Percentiles rank a stretch among this genome's conserved stretches.
Conservation (phyloP, 345 rosid genomes). For the Ailanthus altissimus region DNA sequence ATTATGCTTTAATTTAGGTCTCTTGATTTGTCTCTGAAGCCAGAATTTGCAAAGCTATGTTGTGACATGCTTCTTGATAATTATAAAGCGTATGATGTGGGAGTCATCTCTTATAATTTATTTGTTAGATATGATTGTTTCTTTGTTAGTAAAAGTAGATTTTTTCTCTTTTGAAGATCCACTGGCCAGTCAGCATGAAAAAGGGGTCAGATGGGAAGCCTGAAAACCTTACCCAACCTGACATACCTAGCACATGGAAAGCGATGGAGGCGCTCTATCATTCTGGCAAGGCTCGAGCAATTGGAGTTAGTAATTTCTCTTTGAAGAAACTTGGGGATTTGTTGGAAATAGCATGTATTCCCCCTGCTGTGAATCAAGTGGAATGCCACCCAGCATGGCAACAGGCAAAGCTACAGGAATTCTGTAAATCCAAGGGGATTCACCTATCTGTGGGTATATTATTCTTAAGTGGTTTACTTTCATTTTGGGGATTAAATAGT, state of each 20-base stretch:
- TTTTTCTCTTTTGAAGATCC: constrained; percentile 41
- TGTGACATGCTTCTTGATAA: neutral
- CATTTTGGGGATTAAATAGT: neutral
- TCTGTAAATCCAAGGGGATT: constrained; percentile 61
- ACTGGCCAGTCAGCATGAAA: constrained; percentile 68
- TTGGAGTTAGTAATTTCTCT: constrained; percentile 57
- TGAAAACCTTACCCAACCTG: constrained; percentile 46
- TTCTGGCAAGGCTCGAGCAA: constrained; percentile 54
- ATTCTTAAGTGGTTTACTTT: neutral
- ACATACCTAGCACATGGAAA: constrained; percentile 59
- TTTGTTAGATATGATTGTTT: neutral
- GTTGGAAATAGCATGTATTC: constrained; percentile 28
- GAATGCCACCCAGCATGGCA: constrained; percentile 68
- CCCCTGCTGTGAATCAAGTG: constrained; percentile 55
- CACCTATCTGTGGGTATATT: constrained; percentile 52
- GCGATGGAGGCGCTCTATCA: constrained; percentile 53
- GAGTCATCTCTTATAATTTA: neutral
- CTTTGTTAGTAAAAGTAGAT: neutral
- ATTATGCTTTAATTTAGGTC: neutral
- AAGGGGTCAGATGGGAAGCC: constrained; percentile 40
- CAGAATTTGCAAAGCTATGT: neutral
- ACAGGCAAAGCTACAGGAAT: constrained; percentile 51
- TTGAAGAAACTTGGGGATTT: constrained; percentile 42
- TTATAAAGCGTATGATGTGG: neutral
- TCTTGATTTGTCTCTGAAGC: neutral